phyloP scores from a whole-genome alignment of 768 basidiomycete species.

The Pisolithus marmoratus region DNA sequence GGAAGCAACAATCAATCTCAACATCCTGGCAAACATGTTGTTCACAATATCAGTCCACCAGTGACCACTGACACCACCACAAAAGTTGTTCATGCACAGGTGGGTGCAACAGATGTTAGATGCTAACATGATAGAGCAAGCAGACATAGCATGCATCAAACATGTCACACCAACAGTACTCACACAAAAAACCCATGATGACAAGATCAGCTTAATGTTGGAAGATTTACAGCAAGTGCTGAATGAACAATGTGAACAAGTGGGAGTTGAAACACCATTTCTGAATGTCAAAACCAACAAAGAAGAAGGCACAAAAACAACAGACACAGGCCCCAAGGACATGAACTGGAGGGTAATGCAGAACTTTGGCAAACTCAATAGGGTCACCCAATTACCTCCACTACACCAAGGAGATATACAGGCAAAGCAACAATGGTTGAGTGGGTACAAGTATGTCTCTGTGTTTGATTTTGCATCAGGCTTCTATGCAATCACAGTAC shows the following conservation, averaged over 20 bases:
- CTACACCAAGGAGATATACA: background rate
- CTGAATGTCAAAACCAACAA: background rate
- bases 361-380: background rate
- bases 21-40: background rate
- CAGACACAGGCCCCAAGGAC: too few species aligned
- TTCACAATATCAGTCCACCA: background rate
- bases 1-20: background rate
- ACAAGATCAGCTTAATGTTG: constrained; percentile 17
- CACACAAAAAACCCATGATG: constrained; percentile 32
- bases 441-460: too few species aligned
- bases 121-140: too few species aligned
- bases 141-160: background rate
- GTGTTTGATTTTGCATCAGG: too few species aligned
- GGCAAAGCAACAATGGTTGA: too few species aligned
- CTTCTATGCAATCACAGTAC: too few species aligned
- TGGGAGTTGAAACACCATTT: background rate
- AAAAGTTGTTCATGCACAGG: background rate
- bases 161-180: constrained; percentile 23
- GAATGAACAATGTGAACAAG: constrained; percentile 14
- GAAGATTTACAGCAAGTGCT: constrained; percentile 31
- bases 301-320: background rate
- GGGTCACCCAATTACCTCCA: background rate
- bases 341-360: background rate
- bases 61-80: background rate
- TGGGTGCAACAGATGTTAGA: background rate